Evolutionary conservation across 257 asterid species (phyloP), one percentile per base, ranked within the genome.

Genomic region (Dorcoceras hygrometricum): DNA sequence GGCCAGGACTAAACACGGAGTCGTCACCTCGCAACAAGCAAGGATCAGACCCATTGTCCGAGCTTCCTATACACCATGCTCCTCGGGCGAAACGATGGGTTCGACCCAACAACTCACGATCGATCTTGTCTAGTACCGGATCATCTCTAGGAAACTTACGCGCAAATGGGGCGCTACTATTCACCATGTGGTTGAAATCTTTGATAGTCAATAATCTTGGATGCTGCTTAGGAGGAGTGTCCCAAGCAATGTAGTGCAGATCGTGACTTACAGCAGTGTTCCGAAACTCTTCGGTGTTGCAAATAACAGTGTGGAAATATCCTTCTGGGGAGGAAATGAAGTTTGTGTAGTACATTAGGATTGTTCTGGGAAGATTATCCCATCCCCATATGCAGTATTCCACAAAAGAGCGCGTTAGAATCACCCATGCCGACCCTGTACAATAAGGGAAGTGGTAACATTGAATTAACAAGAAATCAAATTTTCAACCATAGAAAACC

Each of bases 231-330:
- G 99, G 99, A 57, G 99, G 99, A 29, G 73, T 71, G 80, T 94
- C 99, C 99, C 99, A 94, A 9, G 96, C 96, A 36, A 94, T 94
- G 82, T 90, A 94, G 74, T 94, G 99, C 59, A 94, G 92, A 67
- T 94, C 99, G 11, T 94, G 99, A 51, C 89, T 80, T 73, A 94
- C 63, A 11, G 97, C 95, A 8, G 96, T 88, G 71, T 68, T 68
- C 23, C 74, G 87, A 25, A 94, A 94, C 75, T 85, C 92, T 22
- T 80, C 77, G 1, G 89, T 80, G 80, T 90, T 94, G 89, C 99
- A 94, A 29, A 94, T 87, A 36, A 90, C 87, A 0, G 99, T 94
- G 78, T 94, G 99, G 29, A 94, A 94, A 62, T 94, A 94, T 72
- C 99, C 97, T 71, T 94, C 99, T 0, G 99, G 99, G 3, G 99